Evolutionary conservation across 2,329 filamentous ascomycete species (phyloP), one percentile per base, ranked within the genome.

Genomic region (Cladosporium sp.): DNA sequence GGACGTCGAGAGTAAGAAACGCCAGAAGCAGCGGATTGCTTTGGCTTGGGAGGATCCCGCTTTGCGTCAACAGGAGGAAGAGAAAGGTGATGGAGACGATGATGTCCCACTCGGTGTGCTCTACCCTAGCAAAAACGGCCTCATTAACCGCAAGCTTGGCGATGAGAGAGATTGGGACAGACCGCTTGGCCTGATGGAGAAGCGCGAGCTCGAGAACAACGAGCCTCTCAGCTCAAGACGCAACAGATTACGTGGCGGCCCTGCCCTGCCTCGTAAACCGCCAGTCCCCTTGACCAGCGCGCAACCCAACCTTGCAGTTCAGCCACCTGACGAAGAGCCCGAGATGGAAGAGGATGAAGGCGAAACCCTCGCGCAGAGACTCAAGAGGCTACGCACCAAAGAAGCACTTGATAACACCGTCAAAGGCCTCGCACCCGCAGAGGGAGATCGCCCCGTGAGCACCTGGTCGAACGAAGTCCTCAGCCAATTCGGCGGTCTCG

Each of bases 41-140:
- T 77, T 99, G 29, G 93, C 92, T 1, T 99, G 93, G 93, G 91
- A 97, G 68, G 85, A 86, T 44, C 78, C 79, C 1, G 59, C 69
- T 15, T 30, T 53, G 15, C 37, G 42, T 5, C 65, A 66, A 9
- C 68, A 70, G 8, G 71, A 73, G 27, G 72, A 73, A 63, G 82
- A 83, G 11, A 75, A 79, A 43, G 45, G 37, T 5, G 45, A 48
- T 11, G 18, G 17, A 5, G 89, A 96, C 56, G 88, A 92, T 48
- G 92, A 97, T 60, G 85, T 96, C 1, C 93, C 93, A 0, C 76
- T 99, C 4, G 93, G 86, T 9, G 76, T 97, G 57, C 77, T 99
- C 13, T 88, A 81, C 60, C 83, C 85, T 0, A 77, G 75, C 36
- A 82, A 81, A 56, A 75, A 80, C 22, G 73, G 72, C 39, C 54